phyloP scores from a whole-genome alignment of 805 yeast genomes.

The Zygosaccharomyces kombuchaensis region DNA sequence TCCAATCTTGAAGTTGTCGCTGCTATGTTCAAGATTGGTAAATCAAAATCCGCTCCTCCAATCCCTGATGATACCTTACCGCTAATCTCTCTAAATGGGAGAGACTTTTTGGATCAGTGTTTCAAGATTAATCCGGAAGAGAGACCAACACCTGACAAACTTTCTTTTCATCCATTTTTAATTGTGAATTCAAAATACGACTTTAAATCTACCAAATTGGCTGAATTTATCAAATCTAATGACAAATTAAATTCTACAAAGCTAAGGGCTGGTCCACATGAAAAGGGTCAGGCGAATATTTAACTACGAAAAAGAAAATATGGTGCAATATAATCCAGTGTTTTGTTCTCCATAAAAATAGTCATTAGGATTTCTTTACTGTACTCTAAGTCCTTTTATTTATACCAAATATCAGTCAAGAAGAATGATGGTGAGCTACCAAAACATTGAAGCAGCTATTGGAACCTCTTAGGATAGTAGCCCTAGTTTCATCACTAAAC shows the following conservation, averaged over 20 bases:
- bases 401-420: background rate
- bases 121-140: slow-evolving; percentile 73
- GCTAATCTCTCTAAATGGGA: slow-evolving; percentile 59
- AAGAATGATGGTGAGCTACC: slow-evolving; percentile 18
- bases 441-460: slow-evolving; percentile 25
- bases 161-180: slow-evolving; percentile 55
- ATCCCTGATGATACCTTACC: slow-evolving; percentile 83
- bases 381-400: background rate
- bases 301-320: background rate
- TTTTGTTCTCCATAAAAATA: background rate
- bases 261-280: slow-evolving; percentile 27
- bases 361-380: no score
- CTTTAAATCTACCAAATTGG: slow-evolving; percentile 52
- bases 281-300: slow-evolving; percentile 4
- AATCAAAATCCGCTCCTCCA: slow-evolving; percentile 87
- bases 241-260: slow-evolving; percentile 35
- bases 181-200: slow-evolving; percentile 39
- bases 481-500: slow-evolving; percentile 22
- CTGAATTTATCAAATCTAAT: slow-evolving; percentile 47
- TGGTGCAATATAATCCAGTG: background rate
- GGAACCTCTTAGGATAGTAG: slow-evolving; percentile 21
- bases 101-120: slow-evolving; percentile 68
- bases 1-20: slow-evolving; percentile 91
- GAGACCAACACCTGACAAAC: slow-evolving; percentile 79
- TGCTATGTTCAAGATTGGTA: slow-evolving; percentile 86